Evolutionary conservation across 2,329 filamentous ascomycete species (phyloP).

Genomic region (Fusarium poae): DNA sequence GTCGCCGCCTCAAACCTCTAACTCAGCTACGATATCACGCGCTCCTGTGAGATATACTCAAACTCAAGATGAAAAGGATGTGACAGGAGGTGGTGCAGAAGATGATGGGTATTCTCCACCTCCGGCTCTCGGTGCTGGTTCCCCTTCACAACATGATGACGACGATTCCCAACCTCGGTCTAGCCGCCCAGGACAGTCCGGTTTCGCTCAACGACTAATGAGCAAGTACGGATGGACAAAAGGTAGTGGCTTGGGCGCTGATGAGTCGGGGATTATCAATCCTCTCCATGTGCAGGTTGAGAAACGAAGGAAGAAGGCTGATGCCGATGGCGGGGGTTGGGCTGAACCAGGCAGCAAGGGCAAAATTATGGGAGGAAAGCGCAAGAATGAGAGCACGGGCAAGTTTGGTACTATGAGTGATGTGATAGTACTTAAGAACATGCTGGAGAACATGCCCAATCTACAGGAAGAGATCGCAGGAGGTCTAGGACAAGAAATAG

Average conservation of each 20-base stretch:
- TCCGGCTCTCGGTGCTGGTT: conserved; percentile 63
- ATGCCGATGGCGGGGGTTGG: conserved; percentile 84
- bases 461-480: conserved; percentile 81
- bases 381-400: conserved; percentile 57
- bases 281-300: conserved; percentile 87
- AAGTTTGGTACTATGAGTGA: conserved; percentile 81
- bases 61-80: conserved; percentile 44
- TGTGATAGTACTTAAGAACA: conserved; percentile 84
- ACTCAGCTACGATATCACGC: conserved; percentile 76
- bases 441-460: conserved; percentile 86
- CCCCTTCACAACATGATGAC: conserved; percentile 50
- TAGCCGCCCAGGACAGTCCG: conserved; percentile 80
- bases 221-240: conserved; percentile 94
- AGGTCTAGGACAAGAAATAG: conserved; percentile 90
- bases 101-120: conserved; percentile 60
- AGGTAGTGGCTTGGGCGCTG: conserved; percentile 87
- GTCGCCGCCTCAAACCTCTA: conserved; percentile 56
- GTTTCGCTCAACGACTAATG: conserved; percentile 90
- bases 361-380: conserved; percentile 84
- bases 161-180: conserved; percentile 63
- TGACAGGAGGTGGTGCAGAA: conserved; percentile 57
- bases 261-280: conserved; percentile 84
- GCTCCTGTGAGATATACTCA: conserved; percentile 80
- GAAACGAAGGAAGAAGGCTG: conserved; percentile 83
- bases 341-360: conserved; percentile 76